Base-by-base conservation (phyloP, 2,329 filamentous ascomycete species). In the Aureobasidium melanogenum region DNA sequence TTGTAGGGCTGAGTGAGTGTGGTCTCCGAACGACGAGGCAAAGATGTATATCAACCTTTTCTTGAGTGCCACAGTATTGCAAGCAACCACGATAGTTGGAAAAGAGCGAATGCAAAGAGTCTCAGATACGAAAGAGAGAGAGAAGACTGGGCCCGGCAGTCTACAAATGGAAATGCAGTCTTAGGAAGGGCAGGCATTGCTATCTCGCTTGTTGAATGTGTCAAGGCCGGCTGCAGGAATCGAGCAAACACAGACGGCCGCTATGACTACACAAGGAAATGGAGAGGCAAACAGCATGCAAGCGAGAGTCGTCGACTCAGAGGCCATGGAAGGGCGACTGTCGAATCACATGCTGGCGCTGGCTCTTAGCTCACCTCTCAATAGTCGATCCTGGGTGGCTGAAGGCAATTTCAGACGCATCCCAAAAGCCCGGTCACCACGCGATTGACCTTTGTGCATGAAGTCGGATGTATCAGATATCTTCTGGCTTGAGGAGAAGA, bases 401-500 rank as follows among this genome's bases (percentile, higher is more conserved):
- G 56, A 39, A 22, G 34, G 56, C 56, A 59, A 59, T 59, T 59
- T 59, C 44, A 39, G 28, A 59, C n/a, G 44, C 43, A 30, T 59
- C 56, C 56, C 56, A 50, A 39, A 59, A 41, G 56, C 56, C 56
- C 56, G 56, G 56, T 59, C 56, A 41, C 56, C 56, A 39, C 44
- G 56, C 56, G 56, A 59, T 59, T 59, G 43, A 38, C 32, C 32
- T 26, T 50, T 32, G 56, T 44, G 56, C 56, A 41, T 59, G 32
- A 50, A 59, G 56, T 48, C 43, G 56, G 55, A 59, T 41, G 56
- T 59, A 59, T 59, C 56, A 59, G 44, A 59, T 48, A 59, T 59
- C 44, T 32, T 59, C 14, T 50, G 44, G 56, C 56, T 30, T 41
- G 56, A 41, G 43, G 44, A 50, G 44, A 47, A 43, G 14, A 47